Base-by-base conservation (phyloP, 164 flowering plant species). In the Houttuynia cordata region DNA sequence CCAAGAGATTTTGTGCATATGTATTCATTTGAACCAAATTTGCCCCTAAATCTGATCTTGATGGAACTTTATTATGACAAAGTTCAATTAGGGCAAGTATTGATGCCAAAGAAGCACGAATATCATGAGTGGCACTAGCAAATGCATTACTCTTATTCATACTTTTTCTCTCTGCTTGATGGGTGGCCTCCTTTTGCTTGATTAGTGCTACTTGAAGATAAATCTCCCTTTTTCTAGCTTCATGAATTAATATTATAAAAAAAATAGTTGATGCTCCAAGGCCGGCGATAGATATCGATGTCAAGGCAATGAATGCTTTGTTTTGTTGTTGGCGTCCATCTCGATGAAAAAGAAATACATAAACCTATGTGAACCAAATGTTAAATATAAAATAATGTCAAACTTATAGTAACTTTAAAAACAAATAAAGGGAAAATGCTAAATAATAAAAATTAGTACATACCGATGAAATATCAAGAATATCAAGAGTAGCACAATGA, bases 101-200 rank as follows among this genome's bases (percentile, higher is more conserved):
- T 15, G 76, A 77, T 7, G 89, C 88, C 24, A 94, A 60, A 19
- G 83, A 64, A 55, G 82, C 79, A 0, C 97, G 83, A 13, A 94
- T 70, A 23, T 94, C 99, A 65, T 94, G 99, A 70, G 79, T 91
- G 6, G 97, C 92, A 8, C 74, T 77, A 0, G 93, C 83, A 52
- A 83, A 80, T 13, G 97, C 97, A 8, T 57, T 45, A 51, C 86
- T 85, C 63, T 86, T 88, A 61, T 80, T 88, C 84, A 79, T 78
- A 55, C 84, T 85, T 70, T 83, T 88, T 24, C 85, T 82, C 75
- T 94, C 99, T 0, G 95, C 92, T 69, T 88, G 92, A 61, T 74
- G 78, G 6, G 93, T 85, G 24, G 86, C 79, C 64, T 88, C 95
- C 86, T 67, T 82, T 72, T 91, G 91, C 24, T 81, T 80, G 34